Conservation (phyloP, 352 stramenopile species). For the Elongisporangium senticosum region DNA sequence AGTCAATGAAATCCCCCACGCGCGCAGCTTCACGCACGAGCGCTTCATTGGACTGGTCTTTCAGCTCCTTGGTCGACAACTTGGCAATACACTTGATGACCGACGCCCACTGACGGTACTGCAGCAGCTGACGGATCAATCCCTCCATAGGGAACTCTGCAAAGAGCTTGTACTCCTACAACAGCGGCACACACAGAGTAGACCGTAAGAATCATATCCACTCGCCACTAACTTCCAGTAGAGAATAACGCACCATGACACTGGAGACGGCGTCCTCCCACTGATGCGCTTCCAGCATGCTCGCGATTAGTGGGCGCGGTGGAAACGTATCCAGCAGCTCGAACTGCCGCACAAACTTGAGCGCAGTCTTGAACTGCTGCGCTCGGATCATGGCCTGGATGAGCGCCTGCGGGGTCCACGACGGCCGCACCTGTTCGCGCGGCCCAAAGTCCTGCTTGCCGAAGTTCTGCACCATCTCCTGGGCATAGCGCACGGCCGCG, state of each 20-base stretch:
- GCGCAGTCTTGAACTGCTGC: conserved; percentile 58
- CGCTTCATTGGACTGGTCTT: conserved; percentile 36
- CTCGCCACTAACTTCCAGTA: neutral
- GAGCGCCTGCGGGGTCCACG: conserved; percentile 74
- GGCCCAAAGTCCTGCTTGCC: conserved; percentile 31
- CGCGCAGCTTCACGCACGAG: conserved; percentile 53
- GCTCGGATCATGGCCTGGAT: conserved; percentile 83
- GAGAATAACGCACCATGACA: conserved; percentile 31
- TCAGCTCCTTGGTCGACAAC: conserved; percentile 33
- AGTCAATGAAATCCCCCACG: conserved; percentile 66
- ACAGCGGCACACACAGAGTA: neutral
- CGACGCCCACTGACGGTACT: conserved; percentile 59
- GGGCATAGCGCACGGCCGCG: conserved; percentile 59
- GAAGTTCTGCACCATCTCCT: conserved; percentile 79
- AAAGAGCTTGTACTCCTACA: conserved; percentile 57
- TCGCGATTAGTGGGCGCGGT: conserved; percentile 45
- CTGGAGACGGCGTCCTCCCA: conserved; percentile 73
- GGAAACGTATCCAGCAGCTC: conserved; percentile 68
- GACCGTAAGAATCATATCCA: neutral
- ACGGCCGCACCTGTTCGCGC: conserved; percentile 22
- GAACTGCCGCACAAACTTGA: conserved; percentile 83
- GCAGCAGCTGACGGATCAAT: conserved; percentile 59
- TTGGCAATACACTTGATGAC: conserved; percentile 82
- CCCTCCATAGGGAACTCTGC: conserved; percentile 61
- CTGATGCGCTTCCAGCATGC: conserved; percentile 58